These are phyloP conservation scores for Cordyceps cicadae DNA, from an alignment of 2,329 filamentous ascomycete genomes.

Conservation along the genomic window DNA sequence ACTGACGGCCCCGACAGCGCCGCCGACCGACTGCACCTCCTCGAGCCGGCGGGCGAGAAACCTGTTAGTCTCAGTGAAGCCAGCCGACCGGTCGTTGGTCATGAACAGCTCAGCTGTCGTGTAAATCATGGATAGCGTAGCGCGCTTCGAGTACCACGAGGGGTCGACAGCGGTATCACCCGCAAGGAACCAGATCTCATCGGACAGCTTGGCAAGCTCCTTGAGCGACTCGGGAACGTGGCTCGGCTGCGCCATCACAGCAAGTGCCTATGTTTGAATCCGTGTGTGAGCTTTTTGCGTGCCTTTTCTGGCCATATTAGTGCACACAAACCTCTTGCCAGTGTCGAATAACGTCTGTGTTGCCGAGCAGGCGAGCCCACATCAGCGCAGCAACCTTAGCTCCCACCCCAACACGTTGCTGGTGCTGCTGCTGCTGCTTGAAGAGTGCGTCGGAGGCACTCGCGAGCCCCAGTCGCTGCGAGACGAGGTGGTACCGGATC, in stretches of 20 bases:
- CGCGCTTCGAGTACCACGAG: slow-evolving; percentile 72
- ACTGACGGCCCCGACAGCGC: slow-evolving; percentile 53
- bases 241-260: slow-evolving; percentile 77
- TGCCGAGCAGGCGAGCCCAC: slow-evolving; percentile 69
- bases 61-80: slow-evolving; percentile 67
- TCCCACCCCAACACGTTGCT: slow-evolving; percentile 38
- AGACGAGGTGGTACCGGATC: slow-evolving; percentile 67
- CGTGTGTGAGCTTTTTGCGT: background rate
- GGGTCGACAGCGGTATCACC: slow-evolving; percentile 75
- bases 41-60: slow-evolving; percentile 71
- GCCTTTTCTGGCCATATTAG: background rate
- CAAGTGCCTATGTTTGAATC: slow-evolving; percentile 56
- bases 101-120: slow-evolving; percentile 84
- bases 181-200: slow-evolving; percentile 85
- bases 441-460: slow-evolving; percentile 31
- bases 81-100: slow-evolving; percentile 72
- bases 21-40: slow-evolving; percentile 57
- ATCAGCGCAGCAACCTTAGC: slow-evolving; percentile 62
- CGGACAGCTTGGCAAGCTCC: slow-evolving; percentile 74
- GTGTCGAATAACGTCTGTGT: slow-evolving; percentile 60
- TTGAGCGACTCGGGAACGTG: slow-evolving; percentile 67
- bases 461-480: slow-evolving; percentile 54
- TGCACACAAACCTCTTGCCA: slow-evolving; percentile 71
- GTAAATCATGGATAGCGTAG: slow-evolving; percentile 47
- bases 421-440: slow-evolving; percentile 23